Evolutionary conservation across 108 stramenopile species (phyloP), one percentile per base, ranked within the genome.

Genomic region (Skeletonema costatum): DNA sequence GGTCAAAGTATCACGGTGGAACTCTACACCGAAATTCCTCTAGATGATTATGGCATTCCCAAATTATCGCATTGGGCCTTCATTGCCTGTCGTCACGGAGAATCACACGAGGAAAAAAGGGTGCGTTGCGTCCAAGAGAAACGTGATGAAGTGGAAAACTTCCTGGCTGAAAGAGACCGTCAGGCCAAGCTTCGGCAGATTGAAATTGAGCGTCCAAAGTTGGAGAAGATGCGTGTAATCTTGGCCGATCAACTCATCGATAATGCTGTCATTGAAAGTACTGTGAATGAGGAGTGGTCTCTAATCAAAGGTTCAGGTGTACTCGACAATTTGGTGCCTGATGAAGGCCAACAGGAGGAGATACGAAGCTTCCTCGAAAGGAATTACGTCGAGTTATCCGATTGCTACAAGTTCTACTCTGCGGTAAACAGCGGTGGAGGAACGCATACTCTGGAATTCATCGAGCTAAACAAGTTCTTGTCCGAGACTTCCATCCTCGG

Each of bases 401-500:
- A 78, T 17, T 50, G 71, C 21, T 78, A 65, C 60, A 78, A 73
- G 29, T 38, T 69, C 9, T 73, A 65, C 59, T 44, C 58, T 39
- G 64, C 68, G 0, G 70, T 78, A 1, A 78, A 78, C 17, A 56
- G 46, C 29, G 71, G 77, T 17, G 77, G 77, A 31, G 75, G 75
- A 14, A 76, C 68, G 0, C 75, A 76, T 14, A 73, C 71, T 12
- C 41, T 78, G 7, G 77, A 78, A 16, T 78, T 61, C 39, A 78
- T 78, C 17, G 77, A 78, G 42, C 53, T 78, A 2, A 60, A 62
- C 64, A 78, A 78, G 50, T 69, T 78, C 39, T 25, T 78, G 16
- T 64, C 53, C 31, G 77, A 78, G 13, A 69, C 67, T 1, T 64
- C 64, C 9, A 78, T 78, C n/a, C 42, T 78, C 21, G 64, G 63